These are phyloP conservation scores for Euphorbia neoarborescens DNA, from an alignment of 441 rosid genomes.

Conservation along the genomic window DNA sequence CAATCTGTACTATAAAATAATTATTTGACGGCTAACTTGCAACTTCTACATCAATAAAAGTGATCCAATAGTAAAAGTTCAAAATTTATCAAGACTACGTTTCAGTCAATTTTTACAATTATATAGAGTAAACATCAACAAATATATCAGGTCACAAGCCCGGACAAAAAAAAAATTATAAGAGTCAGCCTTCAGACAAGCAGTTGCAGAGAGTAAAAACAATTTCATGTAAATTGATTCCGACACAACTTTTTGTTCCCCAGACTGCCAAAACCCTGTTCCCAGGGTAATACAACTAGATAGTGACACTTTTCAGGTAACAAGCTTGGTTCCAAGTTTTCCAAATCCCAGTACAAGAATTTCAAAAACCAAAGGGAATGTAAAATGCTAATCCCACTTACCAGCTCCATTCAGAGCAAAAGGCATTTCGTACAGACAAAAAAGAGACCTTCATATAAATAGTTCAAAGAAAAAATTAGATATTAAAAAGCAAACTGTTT, in stretches of 20 bases:
- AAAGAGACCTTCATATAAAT: background rate
- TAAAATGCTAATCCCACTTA: background rate
- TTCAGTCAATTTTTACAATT: background rate
- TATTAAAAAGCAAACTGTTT: background rate
- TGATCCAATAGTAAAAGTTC: background rate
- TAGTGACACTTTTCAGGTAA: too few relatives aligned
- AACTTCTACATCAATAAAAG: background rate
- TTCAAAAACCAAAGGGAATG: background rate
- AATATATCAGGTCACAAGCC: background rate
- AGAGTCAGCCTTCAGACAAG: background rate
- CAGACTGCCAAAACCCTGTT: background rate
- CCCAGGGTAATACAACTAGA: background rate
- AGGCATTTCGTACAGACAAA: too few relatives aligned
- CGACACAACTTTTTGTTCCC: background rate
- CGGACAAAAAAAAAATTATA: background rate
- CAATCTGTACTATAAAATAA: background rate
- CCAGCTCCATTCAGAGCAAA: too few relatives aligned
- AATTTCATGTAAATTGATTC: background rate
- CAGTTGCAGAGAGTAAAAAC: background rate
- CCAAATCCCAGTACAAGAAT: background rate
- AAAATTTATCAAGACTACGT: background rate
- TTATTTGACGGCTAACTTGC: background rate
- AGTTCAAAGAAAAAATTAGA: background rate
- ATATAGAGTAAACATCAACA: background rate
- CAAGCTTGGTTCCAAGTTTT: background rate